Conservation (phyloP, 1,139 yeast genomes). For the Kluyveromyces marxianus region DNA sequence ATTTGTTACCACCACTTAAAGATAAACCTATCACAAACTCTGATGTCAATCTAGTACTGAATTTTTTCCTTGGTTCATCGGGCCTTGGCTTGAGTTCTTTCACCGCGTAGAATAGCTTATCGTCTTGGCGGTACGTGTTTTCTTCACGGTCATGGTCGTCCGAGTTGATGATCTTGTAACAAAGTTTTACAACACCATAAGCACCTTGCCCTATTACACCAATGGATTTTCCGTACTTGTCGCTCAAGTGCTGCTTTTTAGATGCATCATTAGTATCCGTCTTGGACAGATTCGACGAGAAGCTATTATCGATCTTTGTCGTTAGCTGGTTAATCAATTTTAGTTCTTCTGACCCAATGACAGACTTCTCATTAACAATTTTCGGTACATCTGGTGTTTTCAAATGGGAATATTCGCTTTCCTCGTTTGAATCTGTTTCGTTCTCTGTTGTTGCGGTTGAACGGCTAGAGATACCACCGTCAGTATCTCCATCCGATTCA, state of each 20-base stretch:
- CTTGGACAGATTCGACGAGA: constrained; percentile 2
- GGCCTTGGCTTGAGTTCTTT: constrained; percentile 52
- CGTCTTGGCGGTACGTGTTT: constrained; percentile 20
- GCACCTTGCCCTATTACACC: constrained; percentile 65
- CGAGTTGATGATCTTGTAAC: constrained; percentile 34
- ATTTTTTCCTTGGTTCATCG: constrained; percentile 48
- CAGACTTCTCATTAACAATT: constrained; percentile 38
- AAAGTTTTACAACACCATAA: constrained; percentile 57
- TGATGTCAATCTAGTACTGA: constrained; percentile 61
- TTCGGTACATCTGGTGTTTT: constrained; percentile 30
- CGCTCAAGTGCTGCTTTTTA: constrained; percentile 27
- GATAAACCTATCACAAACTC: constrained; percentile 73
- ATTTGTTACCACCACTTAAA: constrained; percentile 37
- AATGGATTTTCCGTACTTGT: constrained; percentile 54
- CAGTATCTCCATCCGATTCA: constrained; percentile 2
- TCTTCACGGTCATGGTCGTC: constrained; percentile 16
- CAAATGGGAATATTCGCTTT: constrained; percentile 26
- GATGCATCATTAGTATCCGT: constrained; percentile 21
- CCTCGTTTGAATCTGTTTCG: constrained; percentile 21
- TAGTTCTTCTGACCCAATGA: constrained; percentile 51
- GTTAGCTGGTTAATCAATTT: constrained; percentile 43
- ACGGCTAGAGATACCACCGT: background rate
- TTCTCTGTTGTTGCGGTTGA: constrained; percentile 15
- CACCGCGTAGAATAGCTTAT: constrained; percentile 50
- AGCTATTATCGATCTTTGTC: constrained; percentile 32